These are phyloP conservation scores for Entomophthora muscae DNA, from an alignment of 371 early-diverging fungal species.

Conservation along the genomic window DNA sequence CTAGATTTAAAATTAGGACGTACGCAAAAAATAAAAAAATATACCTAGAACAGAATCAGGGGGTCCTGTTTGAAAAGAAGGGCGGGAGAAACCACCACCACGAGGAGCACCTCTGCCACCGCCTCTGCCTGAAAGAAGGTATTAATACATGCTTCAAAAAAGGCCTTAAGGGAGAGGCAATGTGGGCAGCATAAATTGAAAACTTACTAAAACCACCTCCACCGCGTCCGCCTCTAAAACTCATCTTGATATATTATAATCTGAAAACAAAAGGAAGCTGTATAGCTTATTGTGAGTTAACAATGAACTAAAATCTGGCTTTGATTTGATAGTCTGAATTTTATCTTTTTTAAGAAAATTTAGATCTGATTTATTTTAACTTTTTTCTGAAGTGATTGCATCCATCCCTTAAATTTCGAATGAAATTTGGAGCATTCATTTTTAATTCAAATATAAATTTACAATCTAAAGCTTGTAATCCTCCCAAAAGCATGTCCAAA, in stretches of 20 bases:
- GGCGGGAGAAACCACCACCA: neutral
- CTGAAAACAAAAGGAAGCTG: too few species aligned
- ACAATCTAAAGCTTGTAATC: too few species aligned
- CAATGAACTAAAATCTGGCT: too few species aligned
- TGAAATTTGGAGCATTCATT: too few species aligned
- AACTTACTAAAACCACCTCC: neutral
- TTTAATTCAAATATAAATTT: too few species aligned
- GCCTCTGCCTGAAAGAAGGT: neutral
- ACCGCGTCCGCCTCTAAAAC: neutral
- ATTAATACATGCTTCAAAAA: neutral
- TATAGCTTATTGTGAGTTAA: too few species aligned
- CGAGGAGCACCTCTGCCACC: neutral
- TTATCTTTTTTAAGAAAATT: too few species aligned
- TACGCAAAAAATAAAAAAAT: neutral
- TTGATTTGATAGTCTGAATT: too few species aligned
- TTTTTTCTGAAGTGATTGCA: too few species aligned
- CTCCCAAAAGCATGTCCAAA: too few species aligned
- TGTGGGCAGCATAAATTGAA: neutral
- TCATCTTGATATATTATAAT: neutral
- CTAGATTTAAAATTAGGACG: slow-evolving; percentile 16
- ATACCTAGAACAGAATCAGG: neutral
- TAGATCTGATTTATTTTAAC: too few species aligned
- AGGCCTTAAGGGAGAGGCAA: neutral
- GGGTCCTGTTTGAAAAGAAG: neutral
- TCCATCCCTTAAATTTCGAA: too few species aligned